Base-by-base conservation (phyloP, 768 basidiomycete genomes). In the Crucibulum laeve region DNA sequence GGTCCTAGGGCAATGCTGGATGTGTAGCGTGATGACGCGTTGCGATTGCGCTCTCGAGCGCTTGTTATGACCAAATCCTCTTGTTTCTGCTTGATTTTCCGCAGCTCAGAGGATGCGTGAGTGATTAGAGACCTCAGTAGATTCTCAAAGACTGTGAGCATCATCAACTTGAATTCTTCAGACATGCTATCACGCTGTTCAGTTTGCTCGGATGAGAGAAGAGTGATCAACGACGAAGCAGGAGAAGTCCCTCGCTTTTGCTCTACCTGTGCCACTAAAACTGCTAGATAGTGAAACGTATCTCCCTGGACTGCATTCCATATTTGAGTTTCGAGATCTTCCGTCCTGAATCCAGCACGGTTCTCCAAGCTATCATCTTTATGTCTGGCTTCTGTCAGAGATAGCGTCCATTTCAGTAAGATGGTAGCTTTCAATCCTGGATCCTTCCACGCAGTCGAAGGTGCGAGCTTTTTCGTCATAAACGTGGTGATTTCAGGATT, bases 41-140 rank as follows among this genome's bases (percentile, higher is more conserved):
- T 64, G 40, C 83, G 70, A 13, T 77, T 71, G 21, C 86, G 73
- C 56, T 84, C 82, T 3, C 86, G 75, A 18, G 77, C 76, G 48
- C 70, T 81, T 1, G 85, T 82, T 34, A 90, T 70, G 3, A 84
- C 71, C 19, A 84, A 61, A 57, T 96, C 92, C 60, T 95, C 92
- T 58, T 96, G 93, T 23, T 85, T 69, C 49, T 92, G 88, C 55
- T 91, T 90, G 59, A 96, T 86, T 60, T 89, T 89, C 25, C 86
- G 77, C 25, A 89, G 70, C 59, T 88, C 87, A 0, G 87, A 87
- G 5, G 85, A 87, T 2, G 87, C 86, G 47, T 87, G 82, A 0
- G 76, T 81, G 56, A 90, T 80, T 22, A 87, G 62, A 5, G 81
- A 80, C 34, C 84, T 76, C 19, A 93, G 63, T 10, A 92, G 77